A percentile compares a stretch with the other conserved stretches of the same genome.
Conservation (phyloP, 108 stramenopile genomes). For the Cyclotella cryptica region DNA sequence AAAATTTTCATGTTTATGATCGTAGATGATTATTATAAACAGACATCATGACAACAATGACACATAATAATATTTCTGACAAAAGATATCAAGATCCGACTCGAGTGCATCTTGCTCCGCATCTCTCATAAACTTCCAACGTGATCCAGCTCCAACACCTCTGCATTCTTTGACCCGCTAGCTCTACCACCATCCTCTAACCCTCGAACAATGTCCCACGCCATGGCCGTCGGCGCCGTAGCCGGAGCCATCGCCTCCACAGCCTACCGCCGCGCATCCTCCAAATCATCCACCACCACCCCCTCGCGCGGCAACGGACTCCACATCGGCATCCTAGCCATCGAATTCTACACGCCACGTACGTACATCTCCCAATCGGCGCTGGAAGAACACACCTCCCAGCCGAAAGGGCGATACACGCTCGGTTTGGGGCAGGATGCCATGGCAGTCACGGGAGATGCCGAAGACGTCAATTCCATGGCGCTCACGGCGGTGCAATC, state of each 20-base stretch:
- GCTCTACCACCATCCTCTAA: too few species aligned
- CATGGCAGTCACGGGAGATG: conserved; percentile 92
- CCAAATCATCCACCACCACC: background rate
- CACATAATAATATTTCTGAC: too few species aligned
- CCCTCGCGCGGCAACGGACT: conserved; percentile 52
- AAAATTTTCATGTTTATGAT: too few species aligned
- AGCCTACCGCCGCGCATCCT: conserved; percentile 37
- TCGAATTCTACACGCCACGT: conserved; percentile 96
- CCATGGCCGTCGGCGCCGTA: conserved; percentile 41
- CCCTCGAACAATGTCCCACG: conserved; percentile 1
- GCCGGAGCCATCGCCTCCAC: conserved; percentile 61
- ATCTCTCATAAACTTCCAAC: too few species aligned
- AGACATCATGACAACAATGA: too few species aligned
- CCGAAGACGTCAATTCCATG: conserved; percentile 95
- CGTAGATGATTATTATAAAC: too few species aligned
- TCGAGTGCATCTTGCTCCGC: too few species aligned
- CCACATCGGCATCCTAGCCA: conserved; percentile 96
- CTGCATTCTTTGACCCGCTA: too few species aligned
- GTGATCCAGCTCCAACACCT: too few species aligned
- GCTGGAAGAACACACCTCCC: conserved; percentile 91
- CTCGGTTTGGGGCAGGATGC: conserved; percentile 95
- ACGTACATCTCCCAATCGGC: conserved; percentile 91
- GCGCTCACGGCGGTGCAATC: conserved; percentile 91
- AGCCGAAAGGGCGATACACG: conserved; percentile 92
- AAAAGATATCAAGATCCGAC: too few species aligned